Evolutionary conservation across 495 filamentous ascomycete genomes (phyloP).

Genomic region (Thermothielavioides terrestris): DNA sequence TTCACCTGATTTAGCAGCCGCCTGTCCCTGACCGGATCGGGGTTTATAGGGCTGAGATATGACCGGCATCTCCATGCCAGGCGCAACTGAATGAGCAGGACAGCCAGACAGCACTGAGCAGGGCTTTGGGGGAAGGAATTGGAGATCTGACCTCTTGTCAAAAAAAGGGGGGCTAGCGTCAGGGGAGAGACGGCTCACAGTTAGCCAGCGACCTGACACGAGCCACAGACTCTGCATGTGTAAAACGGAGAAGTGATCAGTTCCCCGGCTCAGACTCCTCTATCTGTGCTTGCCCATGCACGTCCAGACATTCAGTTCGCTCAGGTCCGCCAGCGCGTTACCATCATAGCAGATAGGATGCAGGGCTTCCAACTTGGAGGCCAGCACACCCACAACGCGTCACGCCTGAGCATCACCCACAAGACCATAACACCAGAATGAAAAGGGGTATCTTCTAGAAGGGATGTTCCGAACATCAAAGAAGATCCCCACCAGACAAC

Average conservation of each 20-base stretch:
- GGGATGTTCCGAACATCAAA: background rate
- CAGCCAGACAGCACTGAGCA: background rate
- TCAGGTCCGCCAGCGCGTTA: no score
- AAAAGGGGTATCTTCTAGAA: conserved; percentile 24
- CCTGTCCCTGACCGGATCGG: conserved; percentile 17
- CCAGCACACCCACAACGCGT: background rate
- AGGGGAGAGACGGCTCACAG: background rate
- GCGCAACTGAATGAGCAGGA: no score
- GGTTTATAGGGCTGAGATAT: background rate
- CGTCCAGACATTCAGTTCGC: no score
- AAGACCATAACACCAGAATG: background rate
- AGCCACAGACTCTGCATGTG: conserved; percentile 8
- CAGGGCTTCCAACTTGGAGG: conserved; percentile 4
- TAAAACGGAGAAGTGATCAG: conserved; percentile 1
- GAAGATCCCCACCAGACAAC: background rate
- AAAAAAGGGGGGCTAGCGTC: background rate
- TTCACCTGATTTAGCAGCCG: conserved; percentile 27
- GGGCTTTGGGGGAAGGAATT: background rate
- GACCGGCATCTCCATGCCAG: no score
- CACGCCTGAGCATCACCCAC: background rate
- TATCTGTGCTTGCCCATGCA: conserved; percentile 12
- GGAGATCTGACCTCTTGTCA: background rate
- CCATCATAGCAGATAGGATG: conserved; percentile 21
- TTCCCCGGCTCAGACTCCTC: background rate
- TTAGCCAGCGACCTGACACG: background rate